These are phyloP conservation scores for Ophiostoma montium DNA, from an alignment of 2,329 filamentous ascomycete genomes.

Conservation along the genomic window DNA sequence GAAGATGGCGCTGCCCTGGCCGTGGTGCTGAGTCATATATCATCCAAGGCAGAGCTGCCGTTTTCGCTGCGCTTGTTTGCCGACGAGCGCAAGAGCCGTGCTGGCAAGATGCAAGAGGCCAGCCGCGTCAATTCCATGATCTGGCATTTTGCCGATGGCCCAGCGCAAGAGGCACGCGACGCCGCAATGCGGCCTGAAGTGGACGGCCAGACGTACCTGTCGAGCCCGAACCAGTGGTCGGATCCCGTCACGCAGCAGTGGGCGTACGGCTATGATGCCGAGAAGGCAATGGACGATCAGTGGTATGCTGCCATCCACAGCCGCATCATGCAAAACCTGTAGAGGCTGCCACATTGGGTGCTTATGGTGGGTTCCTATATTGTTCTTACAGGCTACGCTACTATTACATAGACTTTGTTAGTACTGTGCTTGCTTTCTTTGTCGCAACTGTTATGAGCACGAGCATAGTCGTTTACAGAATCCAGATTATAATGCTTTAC, in stretches of 20 bases:
- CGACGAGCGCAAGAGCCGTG: conserved; percentile 20
- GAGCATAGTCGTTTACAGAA: no score
- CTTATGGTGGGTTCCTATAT: no score
- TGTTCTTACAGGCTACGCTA: no score
- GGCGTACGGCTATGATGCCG: conserved; percentile 35
- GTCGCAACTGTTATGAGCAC: no score
- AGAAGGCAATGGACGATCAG: conserved; percentile 11
- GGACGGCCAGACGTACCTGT: conserved; percentile 21
- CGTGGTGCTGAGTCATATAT: conserved; percentile 20
- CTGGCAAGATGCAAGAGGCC: conserved; percentile 27
- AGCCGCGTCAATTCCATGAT: conserved; percentile 31
- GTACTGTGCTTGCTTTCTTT: no score
- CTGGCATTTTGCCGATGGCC: conserved; percentile 32
- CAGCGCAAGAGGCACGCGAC: conserved; percentile 27
- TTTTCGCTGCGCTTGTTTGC: conserved; percentile 24
- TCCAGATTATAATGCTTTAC: no score
- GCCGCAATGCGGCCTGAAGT: conserved; percentile 27
- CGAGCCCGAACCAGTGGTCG: conserved; percentile 34
- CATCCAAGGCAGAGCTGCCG: conserved; percentile 15
- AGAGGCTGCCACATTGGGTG: not conserved
- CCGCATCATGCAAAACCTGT: not conserved
- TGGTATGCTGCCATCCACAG: not conserved
- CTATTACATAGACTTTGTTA: no score
- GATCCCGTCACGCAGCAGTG: conserved; percentile 31
- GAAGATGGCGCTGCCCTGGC: conserved; percentile 34